Evolutionary conservation across 345 rosid species (phyloP), one percentile per base, ranked within the genome.

Genomic region (Raphanus raphanistrum): DNA sequence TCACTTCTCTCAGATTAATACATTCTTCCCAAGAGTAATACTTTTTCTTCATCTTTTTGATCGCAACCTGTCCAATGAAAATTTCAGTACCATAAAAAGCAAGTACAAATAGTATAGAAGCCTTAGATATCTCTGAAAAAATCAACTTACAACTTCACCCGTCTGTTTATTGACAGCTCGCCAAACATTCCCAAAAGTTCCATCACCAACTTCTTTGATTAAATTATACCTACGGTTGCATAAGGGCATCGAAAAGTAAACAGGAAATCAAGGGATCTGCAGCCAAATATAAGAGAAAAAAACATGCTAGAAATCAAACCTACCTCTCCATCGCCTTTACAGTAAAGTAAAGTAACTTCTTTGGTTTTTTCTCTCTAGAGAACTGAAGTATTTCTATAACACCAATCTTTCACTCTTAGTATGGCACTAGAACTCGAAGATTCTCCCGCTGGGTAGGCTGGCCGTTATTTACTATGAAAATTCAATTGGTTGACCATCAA

Each of bases 1-100:
- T 94, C 71, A 94, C 97, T 88, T 94, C 98, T 83, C 95, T 94
- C 81, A 94, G 76, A 79, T 90, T 90, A 57, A 90, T 83, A 80
- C 99, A 92, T 81, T 92, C 99, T 74, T 89, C 98, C 99, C 97
- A 90, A 12, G 97, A 86, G 82, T 84, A 88, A 81, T 92, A 95
- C 82, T 90, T 92, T 84, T 88, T 95, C 87, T 95, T 95, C 99
- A 95, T 90, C 84, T 82, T 95, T 82, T 95, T 95, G 64, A 95
- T 86, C 36, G 99, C 99, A 83, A 95, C 99, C 99, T 95, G 82
- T 57, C 13, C 76, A 73, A 4, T 36, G 26, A 57, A 69, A 70
- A 63, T 15, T 48, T 58, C n/a, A 64, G 73, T 60, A 63, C 38
- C 50, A 71, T 54, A 43, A 15, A 69, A 28, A 8, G 1, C 36